Percentiles rank a stretch among this genome's conserved stretches.
phyloP scores from a whole-genome alignment of 371 early-diverging fungal species.

The Sporodiniella umbellata region DNA sequence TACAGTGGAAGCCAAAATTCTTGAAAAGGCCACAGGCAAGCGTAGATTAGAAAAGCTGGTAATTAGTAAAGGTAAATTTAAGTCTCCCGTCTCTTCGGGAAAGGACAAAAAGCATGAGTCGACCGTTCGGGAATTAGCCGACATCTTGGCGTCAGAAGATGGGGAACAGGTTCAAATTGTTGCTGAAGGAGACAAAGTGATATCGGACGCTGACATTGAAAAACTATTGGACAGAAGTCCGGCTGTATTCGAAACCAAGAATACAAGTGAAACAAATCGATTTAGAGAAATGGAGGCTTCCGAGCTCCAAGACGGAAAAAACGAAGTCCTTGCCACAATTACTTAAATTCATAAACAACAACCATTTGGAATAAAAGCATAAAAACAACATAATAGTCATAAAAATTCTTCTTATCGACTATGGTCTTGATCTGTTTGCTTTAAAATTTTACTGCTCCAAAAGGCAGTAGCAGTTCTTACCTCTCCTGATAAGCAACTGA shows the following conservation, averaged over 20 bases:
- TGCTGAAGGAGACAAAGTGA: conserved; percentile 60
- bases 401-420: no score
- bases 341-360: no score
- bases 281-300: conserved; percentile 43
- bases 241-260: conserved; percentile 47
- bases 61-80: conserved; percentile 77
- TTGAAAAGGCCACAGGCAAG: conserved; percentile 79
- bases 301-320: conserved; percentile 40
- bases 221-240: conserved; percentile 67
- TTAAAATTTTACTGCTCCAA: no score
- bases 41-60: conserved; percentile 88
- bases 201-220: conserved; percentile 68
- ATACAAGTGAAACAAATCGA: conserved; percentile 26
- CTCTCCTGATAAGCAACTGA: no score
- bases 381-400: background rate
- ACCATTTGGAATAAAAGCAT: background rate
- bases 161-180: conserved; percentile 64
- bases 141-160: conserved; percentile 70
- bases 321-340: conserved; percentile 37
- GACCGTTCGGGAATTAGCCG: conserved; percentile 64
- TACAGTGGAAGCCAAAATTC: conserved; percentile 81
- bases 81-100: conserved; percentile 33
- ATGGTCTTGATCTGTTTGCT: no score
- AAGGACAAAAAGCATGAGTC: conserved; percentile 25
- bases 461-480: no score